Base-by-base conservation (phyloP, 345 rosid species). In the Gossypium mustelinum region DNA sequence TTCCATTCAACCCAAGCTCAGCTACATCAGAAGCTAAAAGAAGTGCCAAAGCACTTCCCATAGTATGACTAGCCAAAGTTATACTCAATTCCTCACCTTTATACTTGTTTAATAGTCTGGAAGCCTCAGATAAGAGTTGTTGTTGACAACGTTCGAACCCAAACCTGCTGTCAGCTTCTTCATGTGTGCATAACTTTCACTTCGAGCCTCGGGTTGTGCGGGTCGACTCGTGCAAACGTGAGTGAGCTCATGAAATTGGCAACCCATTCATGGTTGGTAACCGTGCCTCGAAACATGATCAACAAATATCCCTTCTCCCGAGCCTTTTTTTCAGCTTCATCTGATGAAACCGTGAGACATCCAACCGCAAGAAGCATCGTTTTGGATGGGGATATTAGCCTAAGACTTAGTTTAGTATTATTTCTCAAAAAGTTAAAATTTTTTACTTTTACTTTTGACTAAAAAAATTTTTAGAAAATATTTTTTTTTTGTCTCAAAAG, bases 1-100 rank as follows among this genome's bases (percentile, higher is more conserved):
- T 73, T 45, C 48, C 72, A 60, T 86, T 87, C 14, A 92, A 62
- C 20, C 90, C 97, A 1, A 92, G 88, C 77, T 94, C 97, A 0
- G 89, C 61, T 8, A 94, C 87, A 68, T 94, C 98, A 14, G 92
- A 92, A 2, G 94, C 97, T 17, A 94, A 86, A 41, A 94, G 90
- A 59, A 84, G 87, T 55, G 97, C 98, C 68, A 94, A 56, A 67
- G 97, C 86, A 43, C 98, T 88, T 44, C 98, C 98, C 98, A 90
- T 89, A 62, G 94, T 90, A 74, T 92, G 98, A 11, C 98, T 94
- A 0, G 97, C 89, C 39, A 94, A 66, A 13, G 94, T 86, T 48
- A 92, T 90, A 81, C 97, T 94, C 29, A 92, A 10, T 39, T 89
- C 86, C 70, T 90, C 92, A 2, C 84, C 87, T 83, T 84, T 88